Conservation (phyloP, 2,329 filamentous ascomycete species). For the Niveomyces coronatus region DNA sequence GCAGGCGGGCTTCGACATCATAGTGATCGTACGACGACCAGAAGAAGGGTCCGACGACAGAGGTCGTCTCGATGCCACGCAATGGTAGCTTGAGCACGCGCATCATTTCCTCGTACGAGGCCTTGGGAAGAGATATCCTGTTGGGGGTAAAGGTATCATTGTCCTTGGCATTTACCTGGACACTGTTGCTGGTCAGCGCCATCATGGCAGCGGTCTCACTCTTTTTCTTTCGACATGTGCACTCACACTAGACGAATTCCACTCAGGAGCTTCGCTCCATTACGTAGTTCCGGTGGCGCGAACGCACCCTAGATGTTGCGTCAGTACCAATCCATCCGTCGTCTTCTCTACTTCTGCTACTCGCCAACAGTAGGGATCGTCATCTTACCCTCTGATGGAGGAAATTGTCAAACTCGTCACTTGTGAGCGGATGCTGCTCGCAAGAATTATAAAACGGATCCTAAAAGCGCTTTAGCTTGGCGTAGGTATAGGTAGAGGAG, state of each 20-base stretch:
- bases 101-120: slow-evolving; percentile 46
- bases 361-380: too few species aligned
- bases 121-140: slow-evolving; percentile 41
- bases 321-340: too few species aligned
- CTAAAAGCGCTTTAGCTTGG: slow-evolving; percentile 15
- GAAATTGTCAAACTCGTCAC: slow-evolving; percentile 50
- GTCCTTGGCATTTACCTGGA: slow-evolving; percentile 46
- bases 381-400: slow-evolving; percentile 38
- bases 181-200: slow-evolving; percentile 23
- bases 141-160: slow-evolving; percentile 47
- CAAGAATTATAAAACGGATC: slow-evolving; percentile 37
- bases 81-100: slow-evolving; percentile 42
- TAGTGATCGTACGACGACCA: slow-evolving; percentile 49
- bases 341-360: too few species aligned
- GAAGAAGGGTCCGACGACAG: slow-evolving; percentile 53
- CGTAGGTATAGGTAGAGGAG: not conserved
- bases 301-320: slow-evolving; percentile 53
- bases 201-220: not conserved
- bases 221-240: not conserved
- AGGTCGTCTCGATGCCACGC: slow-evolving; percentile 47
- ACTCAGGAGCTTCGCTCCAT: slow-evolving; percentile 35
- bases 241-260: slow-evolving; percentile 47
- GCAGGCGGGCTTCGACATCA: slow-evolving; percentile 45
- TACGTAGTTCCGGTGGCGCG: slow-evolving; percentile 29
- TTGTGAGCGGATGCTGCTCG: slow-evolving; percentile 41